These are phyloP conservation scores for Talaromyces liani DNA, from an alignment of 495 filamentous ascomycete genomes.

Conservation along the genomic window DNA sequence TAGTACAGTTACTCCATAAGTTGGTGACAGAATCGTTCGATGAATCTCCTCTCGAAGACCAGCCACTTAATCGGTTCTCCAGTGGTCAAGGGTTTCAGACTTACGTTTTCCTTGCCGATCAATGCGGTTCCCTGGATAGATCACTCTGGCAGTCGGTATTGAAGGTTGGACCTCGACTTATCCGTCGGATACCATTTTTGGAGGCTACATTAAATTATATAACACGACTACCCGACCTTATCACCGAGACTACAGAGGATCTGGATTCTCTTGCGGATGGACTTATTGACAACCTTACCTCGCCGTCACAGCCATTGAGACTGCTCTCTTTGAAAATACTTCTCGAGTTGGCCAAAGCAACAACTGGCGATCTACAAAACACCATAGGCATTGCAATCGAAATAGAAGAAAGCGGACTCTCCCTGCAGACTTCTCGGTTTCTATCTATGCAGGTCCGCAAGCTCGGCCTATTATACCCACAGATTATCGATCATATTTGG, in stretches of 20 bases:
- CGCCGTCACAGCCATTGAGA: slow-evolving; percentile 63
- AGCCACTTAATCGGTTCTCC: slow-evolving; percentile 21
- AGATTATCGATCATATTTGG: slow-evolving; percentile 49
- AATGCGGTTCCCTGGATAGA: slow-evolving; percentile 34
- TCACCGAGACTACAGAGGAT: slow-evolving; percentile 38
- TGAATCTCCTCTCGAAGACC: slow-evolving; percentile 14
- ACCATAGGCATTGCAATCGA: slow-evolving; percentile 48
- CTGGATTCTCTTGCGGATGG: slow-evolving; percentile 47
- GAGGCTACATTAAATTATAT: slow-evolving; percentile 55
- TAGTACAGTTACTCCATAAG: slow-evolving; percentile 27
- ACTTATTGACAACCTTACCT: slow-evolving; percentile 63
- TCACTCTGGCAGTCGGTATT: slow-evolving; percentile 51
- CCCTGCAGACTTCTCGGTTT: slow-evolving; percentile 63
- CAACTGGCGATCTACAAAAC: slow-evolving; percentile 29
- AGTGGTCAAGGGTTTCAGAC: slow-evolving; percentile 42
- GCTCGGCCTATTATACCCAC: slow-evolving; percentile 54
- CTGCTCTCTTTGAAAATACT: slow-evolving; percentile 64
- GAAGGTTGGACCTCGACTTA: slow-evolving; percentile 52
- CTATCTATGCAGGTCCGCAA: slow-evolving; percentile 81
- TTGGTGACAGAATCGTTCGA: slow-evolving; percentile 20
- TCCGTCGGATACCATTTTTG: slow-evolving; percentile 57
- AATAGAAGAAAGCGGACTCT: slow-evolving; percentile 70
- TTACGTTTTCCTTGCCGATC: slow-evolving; percentile 31
- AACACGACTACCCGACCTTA: slow-evolving; percentile 7
- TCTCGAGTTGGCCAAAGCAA: slow-evolving; percentile 25